Conservation (phyloP, 2,329 filamentous ascomycete genomes). For the Nemania sp. region DNA sequence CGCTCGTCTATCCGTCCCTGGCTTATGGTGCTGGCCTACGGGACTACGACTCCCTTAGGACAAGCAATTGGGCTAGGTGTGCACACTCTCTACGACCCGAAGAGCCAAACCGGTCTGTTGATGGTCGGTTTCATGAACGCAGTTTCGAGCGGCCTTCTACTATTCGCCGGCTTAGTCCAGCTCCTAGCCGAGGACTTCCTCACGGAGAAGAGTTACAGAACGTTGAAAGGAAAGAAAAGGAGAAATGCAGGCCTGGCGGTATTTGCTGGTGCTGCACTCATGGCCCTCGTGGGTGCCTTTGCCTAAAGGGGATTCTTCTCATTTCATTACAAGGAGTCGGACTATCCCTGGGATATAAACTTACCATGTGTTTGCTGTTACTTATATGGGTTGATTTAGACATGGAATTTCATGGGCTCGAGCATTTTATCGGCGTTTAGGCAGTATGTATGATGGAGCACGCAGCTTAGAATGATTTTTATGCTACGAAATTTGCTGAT, state of each 20-base stretch:
- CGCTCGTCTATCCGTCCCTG: constrained; percentile 80
- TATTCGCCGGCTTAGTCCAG: constrained; percentile 87
- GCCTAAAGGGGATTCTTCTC: constrained; percentile 57
- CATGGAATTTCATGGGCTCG: constrained; percentile 21
- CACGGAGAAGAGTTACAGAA: constrained; percentile 78
- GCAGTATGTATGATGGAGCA: constrained; percentile 8
- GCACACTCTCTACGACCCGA: constrained; percentile 83
- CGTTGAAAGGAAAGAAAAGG: constrained; percentile 71
- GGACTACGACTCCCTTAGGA: constrained; percentile 81
- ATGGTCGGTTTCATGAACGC: constrained; percentile 92
- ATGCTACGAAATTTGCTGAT: constrained; percentile 28
- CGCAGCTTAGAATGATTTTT: constrained; percentile 19
- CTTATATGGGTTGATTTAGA: constrained; percentile 33
- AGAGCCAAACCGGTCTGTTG: constrained; percentile 78
- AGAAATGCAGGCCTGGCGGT: constrained; percentile 74
- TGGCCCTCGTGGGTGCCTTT: constrained; percentile 80
- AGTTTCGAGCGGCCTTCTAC: constrained; percentile 80
- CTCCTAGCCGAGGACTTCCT: constrained; percentile 87
- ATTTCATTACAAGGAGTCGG: constrained; percentile 4
- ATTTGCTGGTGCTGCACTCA: constrained; percentile 72
- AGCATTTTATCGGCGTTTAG: constrained; percentile 37
- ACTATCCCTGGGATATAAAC: constrained; percentile 9
- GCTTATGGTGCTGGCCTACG: constrained; percentile 84
- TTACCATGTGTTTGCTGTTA: constrained; percentile 2
- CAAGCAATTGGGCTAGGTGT: constrained; percentile 84